Percentiles rank a stretch among this genome's conserved stretches.
Conservation (phyloP, 768 basidiomycete genomes). For the Phylloporus scabripes region DNA sequence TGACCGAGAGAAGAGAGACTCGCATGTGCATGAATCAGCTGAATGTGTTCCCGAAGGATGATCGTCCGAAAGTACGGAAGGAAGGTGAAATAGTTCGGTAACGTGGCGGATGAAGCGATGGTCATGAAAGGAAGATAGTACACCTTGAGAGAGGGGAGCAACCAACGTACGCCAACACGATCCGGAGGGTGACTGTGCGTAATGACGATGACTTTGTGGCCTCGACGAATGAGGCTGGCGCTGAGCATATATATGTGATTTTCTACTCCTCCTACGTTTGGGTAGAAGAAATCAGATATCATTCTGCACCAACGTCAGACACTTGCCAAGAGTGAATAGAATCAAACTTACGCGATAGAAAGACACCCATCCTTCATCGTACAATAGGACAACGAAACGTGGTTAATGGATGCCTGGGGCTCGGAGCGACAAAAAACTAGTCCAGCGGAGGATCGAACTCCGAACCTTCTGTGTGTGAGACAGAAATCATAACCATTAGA, state of each 20-base stretch:
- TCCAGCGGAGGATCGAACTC: conserved; percentile 35
- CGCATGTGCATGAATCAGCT: conserved; percentile 89
- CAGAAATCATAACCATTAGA: conserved; percentile 37
- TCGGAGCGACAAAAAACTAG: conserved; percentile 18
- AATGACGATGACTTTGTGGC: conserved; percentile 92
- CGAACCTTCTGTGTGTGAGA: conserved; percentile 36
- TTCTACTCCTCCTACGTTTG: conserved; percentile 92
- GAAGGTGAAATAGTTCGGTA: conserved; percentile 91
- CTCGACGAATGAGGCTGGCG: conserved; percentile 70
- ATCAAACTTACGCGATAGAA: conserved; percentile 24
- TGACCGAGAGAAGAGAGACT: conserved; percentile 86
- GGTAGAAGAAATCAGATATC: conserved; percentile 97
- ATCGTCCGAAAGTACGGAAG: conserved; percentile 90
- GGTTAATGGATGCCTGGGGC: not conserved
- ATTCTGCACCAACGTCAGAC: conserved; percentile 47
- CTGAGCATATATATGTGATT: conserved; percentile 93
- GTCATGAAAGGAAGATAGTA: conserved; percentile 91
- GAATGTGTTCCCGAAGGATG: conserved; percentile 77
- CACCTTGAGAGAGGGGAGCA: conserved; percentile 82
- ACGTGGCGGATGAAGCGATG: conserved; percentile 86
- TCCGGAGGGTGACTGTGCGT: conserved; percentile 88
- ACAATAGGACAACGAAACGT: not conserved
- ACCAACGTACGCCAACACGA: conserved; percentile 86
- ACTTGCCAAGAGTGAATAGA: not conserved
- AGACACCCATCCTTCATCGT: conserved; percentile 25